A percentile compares a stretch with the other conserved stretches of the same genome.
These are phyloP conservation scores for Colletotrichum sp. DNA, from an alignment of 2,329 filamentous ascomycete genomes.

Conservation along the genomic window DNA sequence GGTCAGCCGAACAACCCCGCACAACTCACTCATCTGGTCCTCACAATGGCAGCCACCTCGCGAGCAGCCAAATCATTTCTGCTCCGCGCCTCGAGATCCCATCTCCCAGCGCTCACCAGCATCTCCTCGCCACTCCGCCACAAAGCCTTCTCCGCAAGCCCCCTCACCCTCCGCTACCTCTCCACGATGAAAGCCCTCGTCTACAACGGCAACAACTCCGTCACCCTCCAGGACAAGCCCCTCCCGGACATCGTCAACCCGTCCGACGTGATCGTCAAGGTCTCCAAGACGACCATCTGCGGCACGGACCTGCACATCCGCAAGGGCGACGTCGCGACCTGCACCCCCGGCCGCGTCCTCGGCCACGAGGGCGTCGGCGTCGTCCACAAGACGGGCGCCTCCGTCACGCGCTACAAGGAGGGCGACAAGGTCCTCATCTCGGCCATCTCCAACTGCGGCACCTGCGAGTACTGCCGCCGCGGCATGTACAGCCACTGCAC, in stretches of 20 bases:
- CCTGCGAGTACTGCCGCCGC: constrained; percentile 54
- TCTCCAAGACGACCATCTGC: constrained; percentile 38
- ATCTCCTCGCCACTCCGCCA: neutral
- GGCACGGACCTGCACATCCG: constrained; percentile 40
- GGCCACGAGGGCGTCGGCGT: constrained; percentile 49
- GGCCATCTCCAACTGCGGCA: constrained; percentile 46
- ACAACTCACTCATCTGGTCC: neutral
- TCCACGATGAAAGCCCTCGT: constrained; percentile 52
- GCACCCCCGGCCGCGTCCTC: constrained; percentile 24
- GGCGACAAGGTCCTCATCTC: constrained; percentile 45
- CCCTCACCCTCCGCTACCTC: neutral
- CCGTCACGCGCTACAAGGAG: constrained; percentile 34
- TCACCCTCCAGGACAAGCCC: constrained; percentile 36
- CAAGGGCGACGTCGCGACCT: constrained; percentile 28
- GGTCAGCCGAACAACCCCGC: neutral
- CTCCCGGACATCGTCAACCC: constrained; percentile 32
- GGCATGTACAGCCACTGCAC: constrained; percentile 59
- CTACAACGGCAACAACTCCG: constrained; percentile 37
- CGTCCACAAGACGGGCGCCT: constrained; percentile 37
- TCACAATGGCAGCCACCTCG: neutral
- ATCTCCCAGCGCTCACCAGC: neutral
- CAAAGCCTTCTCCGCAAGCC: neutral
- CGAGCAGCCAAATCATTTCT: neutral
- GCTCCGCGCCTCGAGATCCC: neutral
- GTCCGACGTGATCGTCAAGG: constrained; percentile 39